Evolutionary conservation across 805 yeast species (phyloP), one percentile per base, ranked within the genome.

Genomic region (Saccharomyces cerevisiae): DNA sequence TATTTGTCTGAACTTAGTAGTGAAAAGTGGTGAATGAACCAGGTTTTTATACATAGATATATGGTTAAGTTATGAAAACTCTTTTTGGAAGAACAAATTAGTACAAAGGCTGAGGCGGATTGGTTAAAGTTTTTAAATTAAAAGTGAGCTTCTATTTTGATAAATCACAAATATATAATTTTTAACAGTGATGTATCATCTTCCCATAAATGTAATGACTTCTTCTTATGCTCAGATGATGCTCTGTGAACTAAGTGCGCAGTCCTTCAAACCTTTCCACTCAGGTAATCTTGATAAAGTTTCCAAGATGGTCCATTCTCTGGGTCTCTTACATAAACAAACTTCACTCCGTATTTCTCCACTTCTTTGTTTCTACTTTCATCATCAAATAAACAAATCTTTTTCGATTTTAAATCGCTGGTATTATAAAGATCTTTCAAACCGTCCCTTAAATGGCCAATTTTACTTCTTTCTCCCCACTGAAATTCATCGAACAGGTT

Each of bases 331-430:
- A 89, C 79, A 63, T 82, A 79, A 14, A 81, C 80, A 68, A 89
- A 89, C 51, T 79, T 77, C 28, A 88, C 89, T 3, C 90, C 90
- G 14, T 86, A 75, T 4, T 67, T 61, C 62, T 81, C 85, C 3
- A 89, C 96, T 60, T 89, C 96, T 57, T 71, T 77, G 64, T 89
- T 89, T 58, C 96, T 76, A 53, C 71, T 62, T 68, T 89, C 96
- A 67, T 89, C 96, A 65, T 89, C 96, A 62, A 81, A 89, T 53
- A 87, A 61, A 21, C 80, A 73, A 17, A 70, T 65, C 9, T 62
- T 63, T 13, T 64, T 52, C 1, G 72, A 71, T n/a, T 77, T 68
- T 72, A 87, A 76, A 43, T 83, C 83, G 43, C 64, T 76, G 26
- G 73, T 73, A 9, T 81, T 69, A 13, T 76, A 76, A 21, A 84